Evolutionary conservation across 495 filamentous ascomycete species (phyloP), one percentile per base, ranked within the genome.

Genomic region (Neurospora sp.): DNA sequence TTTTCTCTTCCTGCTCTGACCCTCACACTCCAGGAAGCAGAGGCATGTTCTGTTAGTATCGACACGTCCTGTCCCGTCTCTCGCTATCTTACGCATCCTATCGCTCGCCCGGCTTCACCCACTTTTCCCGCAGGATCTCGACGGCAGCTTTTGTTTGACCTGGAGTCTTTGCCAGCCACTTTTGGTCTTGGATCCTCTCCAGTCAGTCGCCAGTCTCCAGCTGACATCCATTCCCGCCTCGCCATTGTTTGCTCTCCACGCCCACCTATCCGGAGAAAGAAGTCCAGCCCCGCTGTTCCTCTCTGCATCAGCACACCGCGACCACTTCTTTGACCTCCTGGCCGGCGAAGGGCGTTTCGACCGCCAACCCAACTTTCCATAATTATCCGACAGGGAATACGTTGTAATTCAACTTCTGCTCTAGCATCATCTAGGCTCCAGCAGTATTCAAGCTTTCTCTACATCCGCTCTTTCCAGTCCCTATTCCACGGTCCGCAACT

Each of bases 401-500:
- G 28, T 66, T 66, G 54, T 66, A 66, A 66, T 66, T 9, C 28
- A 9, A 39, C 54, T 66, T 66, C 54, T 66, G 54, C 54, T 34
- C 15, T 31, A 66, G 54, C 54, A 66, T 36, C 48, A 66, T 34
- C 54, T 34, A 66, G 15, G 54, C 54, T 66, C 15, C 54, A 34
- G 13, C 54, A 66, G 28, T 66, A 19, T 66, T 66, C 28, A 28
- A 66, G 28, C 28, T 34, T 19, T 19, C 28, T 66, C 54, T 34
- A 34, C 28, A 34, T 36, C 54, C 24, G 54, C 24, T 66, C 28
- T 36, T 66, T 6, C 54, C 54, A 66, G 69, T 34, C 28, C 31
- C 54, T 66, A 34, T 66, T 34, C 54, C 54, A 66, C 54, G 54
- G 73, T 73, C 70, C 74, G 76, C 78, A 72, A 82, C 71, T 74